Evolutionary conservation across 768 basidiomycete species (phyloP), one percentile per base, ranked within the genome.

Genomic region (Strobilomyces echinocephalus): DNA sequence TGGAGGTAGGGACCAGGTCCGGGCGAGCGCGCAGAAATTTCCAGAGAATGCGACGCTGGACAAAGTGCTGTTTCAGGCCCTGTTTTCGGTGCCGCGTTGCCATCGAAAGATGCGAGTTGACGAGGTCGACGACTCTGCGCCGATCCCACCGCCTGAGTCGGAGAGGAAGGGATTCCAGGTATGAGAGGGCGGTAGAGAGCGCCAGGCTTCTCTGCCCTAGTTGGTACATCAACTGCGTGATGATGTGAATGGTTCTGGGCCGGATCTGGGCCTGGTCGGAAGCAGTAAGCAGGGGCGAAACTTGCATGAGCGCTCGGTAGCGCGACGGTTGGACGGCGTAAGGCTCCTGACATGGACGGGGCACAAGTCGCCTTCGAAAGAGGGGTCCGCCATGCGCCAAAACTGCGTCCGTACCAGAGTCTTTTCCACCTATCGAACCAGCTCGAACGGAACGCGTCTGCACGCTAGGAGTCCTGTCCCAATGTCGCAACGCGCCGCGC

Each of bases 1-100:
- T 74, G 21, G 84, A 70, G 39, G 77, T 81, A 16, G 88, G 87
- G 26, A 63, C 72, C 21, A 90, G 63, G 41, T 68, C 67, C 15
- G 75, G 73, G 62, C 84, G 78, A 44, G 75, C 56, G 30, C 60
- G 64, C 42, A 85, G 61, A 20, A 86, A 67, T 20, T 69, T 69
- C 41, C 72, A 60, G 50, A 87, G 70, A 16, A 71, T 72, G 56
- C 72, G 71, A 38, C 76, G 76, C 47, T 72, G 69, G 30, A 73
- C 63, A 60, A 73, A 77, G 58, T 82, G 75, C 36, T 65, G 74
- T 33, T 71, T 64, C 41, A 82, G 62, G 33, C 79, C 76, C 28
- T 60, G 54, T 65, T 69, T 57, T 63, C 62, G 50, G 66, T 69
- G 53, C 34, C 60, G 64, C 14, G 53, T 65, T 15, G 50, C 65